These are phyloP conservation scores for Euphorbia peplus DNA, from an alignment of 345 rosid genomes.

Conservation along the genomic window DNA sequence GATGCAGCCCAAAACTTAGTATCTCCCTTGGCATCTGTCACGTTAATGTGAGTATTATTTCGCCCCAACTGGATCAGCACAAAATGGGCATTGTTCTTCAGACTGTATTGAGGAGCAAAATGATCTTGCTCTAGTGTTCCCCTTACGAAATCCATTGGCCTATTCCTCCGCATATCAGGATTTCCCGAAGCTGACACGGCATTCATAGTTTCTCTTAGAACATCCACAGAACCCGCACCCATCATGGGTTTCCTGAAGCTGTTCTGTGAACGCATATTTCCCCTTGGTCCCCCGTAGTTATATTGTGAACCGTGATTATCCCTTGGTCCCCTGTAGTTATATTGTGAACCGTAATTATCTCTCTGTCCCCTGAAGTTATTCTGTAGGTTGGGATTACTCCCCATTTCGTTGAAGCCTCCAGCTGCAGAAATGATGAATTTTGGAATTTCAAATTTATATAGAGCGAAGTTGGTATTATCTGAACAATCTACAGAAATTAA, in stretches of 20 bases:
- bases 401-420: background rate
- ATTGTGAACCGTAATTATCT: background rate
- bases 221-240: background rate
- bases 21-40: slow-evolving; percentile 79
- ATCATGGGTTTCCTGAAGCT: background rate
- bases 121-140: slow-evolving; percentile 45
- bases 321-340: background rate
- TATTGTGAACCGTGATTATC: background rate
- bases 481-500: too few relatives aligned
- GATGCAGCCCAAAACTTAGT: slow-evolving; percentile 55
- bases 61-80: slow-evolving; percentile 66
- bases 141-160: slow-evolving; percentile 36
- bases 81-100: slow-evolving; percentile 56
- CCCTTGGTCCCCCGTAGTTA: background rate
- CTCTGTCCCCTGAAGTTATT: background rate
- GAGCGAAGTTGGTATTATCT: too few relatives aligned
- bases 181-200: slow-evolving; percentile 12
- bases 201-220: background rate
- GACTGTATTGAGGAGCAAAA: slow-evolving; percentile 23
- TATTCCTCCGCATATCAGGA: background rate
- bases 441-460: too few relatives aligned
- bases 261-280: background rate
- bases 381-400: slow-evolving; percentile 1
- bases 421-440: too few relatives aligned
- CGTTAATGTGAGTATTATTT: slow-evolving; percentile 73